Conservation (phyloP, 2,329 filamentous ascomycete genomes). For the Zasmidium citrigriseum region DNA sequence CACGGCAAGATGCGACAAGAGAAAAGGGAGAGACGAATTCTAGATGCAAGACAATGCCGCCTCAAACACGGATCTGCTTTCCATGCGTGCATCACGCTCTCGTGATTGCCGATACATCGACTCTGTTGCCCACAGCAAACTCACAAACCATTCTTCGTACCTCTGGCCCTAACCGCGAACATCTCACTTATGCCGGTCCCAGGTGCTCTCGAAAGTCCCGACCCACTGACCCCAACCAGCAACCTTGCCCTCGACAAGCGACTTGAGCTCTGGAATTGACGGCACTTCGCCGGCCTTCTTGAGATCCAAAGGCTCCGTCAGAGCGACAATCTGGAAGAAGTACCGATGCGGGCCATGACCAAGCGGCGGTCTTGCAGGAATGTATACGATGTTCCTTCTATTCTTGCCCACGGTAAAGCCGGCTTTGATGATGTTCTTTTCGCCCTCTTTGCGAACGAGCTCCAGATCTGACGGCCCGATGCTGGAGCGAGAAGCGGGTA, state of each 20-base stretch:
- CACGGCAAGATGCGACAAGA: no score
- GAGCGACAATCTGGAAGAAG: background rate
- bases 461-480: background rate
- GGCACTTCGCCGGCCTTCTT: background rate
- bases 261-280: background rate
- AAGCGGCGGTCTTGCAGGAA: background rate
- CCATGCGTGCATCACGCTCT: no score
- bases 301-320: background rate
- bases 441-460: background rate
- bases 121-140: no score
- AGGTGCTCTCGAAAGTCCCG: background rate
- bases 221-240: constrained; percentile 1
- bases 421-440: background rate
- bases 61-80: no score
- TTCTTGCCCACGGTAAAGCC: background rate
- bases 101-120: no score
- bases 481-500: background rate
- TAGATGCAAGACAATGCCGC: no score
- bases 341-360: background rate
- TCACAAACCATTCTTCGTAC: no score
- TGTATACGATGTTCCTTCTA: constrained; percentile 1
- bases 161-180: no score
- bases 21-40: no score
- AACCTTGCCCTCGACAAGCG: constrained; percentile 1
- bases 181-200: background rate